These are phyloP conservation scores for Fraxinus angustifolia DNA, from an alignment of 305 asterid species.

Conservation along the genomic window DNA sequence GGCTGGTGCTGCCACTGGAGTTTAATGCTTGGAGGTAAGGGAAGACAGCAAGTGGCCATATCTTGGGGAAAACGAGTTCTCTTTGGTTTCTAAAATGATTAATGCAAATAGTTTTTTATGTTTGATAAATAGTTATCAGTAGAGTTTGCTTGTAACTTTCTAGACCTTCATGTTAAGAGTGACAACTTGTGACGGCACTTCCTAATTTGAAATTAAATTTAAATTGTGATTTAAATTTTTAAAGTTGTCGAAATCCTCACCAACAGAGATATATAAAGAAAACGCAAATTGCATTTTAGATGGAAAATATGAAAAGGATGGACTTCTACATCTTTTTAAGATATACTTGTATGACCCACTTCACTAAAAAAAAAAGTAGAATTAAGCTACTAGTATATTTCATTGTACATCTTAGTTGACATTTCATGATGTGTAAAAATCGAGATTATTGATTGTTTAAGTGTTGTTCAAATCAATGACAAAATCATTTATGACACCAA, in stretches of 20 bases:
- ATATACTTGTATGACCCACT: background rate
- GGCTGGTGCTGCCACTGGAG: constrained; percentile 15
- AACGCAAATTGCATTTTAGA: background rate
- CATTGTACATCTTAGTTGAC: too few relatives aligned
- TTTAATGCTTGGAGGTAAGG: constrained; percentile 23
- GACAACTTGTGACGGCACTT: background rate
- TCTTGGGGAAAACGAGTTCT: constrained; percentile 2
- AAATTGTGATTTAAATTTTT: too few relatives aligned
- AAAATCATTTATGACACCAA: too few relatives aligned
- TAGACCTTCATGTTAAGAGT: background rate
- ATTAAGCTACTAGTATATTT: background rate
- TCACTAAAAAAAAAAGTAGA: background rate
- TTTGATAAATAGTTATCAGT: background rate
- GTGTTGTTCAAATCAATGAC: background rate
- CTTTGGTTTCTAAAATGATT: background rate
- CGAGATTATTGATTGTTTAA: background rate
- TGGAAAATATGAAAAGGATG: too few relatives aligned
- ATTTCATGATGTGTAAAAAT: background rate
- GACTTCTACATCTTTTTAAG: too few relatives aligned
- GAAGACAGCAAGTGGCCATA: constrained; percentile 36
- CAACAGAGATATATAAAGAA: background rate
- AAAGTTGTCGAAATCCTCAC: background rate
- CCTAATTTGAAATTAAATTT: too few relatives aligned
- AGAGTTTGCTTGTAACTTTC: background rate
- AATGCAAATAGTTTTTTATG: background rate